Evolutionary conservation across 345 rosid genomes (phyloP).

Genomic region (Nasturtium officinale): DNA sequence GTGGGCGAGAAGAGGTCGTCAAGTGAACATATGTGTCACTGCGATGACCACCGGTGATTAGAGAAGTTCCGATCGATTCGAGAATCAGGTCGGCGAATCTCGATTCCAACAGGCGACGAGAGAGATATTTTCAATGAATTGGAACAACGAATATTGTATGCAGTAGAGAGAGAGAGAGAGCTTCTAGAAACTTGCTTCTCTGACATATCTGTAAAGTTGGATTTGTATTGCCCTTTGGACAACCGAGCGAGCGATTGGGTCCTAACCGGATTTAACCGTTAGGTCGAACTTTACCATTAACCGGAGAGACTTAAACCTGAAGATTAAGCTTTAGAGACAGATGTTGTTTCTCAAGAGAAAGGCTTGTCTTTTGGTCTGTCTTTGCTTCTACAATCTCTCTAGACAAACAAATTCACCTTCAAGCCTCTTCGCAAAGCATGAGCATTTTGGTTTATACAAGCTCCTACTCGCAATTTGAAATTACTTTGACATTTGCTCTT

Average conservation of each 20-base stretch:
- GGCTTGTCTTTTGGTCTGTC: not conserved
- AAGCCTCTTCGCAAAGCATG: not conserved
- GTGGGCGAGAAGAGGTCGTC: conserved; percentile 25
- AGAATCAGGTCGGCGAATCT: conserved; percentile 29
- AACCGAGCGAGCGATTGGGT: not conserved
- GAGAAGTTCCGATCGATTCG: conserved; percentile 18
- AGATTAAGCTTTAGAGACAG: no score
- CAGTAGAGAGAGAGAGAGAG: conserved; percentile 1
- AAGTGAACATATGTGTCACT: conserved; percentile 23
- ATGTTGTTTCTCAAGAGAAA: not conserved
- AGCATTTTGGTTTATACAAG: not conserved
- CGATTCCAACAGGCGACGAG: conserved; percentile 32
- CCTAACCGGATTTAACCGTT: conserved; percentile 28
- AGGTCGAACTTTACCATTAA: conserved; percentile 27
- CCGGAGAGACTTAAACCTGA: conserved; percentile 9
- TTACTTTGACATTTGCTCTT: not conserved
- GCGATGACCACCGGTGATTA: conserved; percentile 32
- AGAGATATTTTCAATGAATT: conserved; percentile 1
- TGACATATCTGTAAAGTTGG: conserved; percentile 36
- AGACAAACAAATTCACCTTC: not conserved
- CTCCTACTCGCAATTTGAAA: not conserved
- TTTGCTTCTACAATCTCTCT: not conserved
- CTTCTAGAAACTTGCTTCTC: conserved; percentile 35
- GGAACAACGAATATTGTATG: conserved; percentile 8
- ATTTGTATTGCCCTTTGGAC: conserved; percentile 33